Base-by-base conservation (phyloP, 768 basidiomycete genomes). In the Piloderma croceum region DNA sequence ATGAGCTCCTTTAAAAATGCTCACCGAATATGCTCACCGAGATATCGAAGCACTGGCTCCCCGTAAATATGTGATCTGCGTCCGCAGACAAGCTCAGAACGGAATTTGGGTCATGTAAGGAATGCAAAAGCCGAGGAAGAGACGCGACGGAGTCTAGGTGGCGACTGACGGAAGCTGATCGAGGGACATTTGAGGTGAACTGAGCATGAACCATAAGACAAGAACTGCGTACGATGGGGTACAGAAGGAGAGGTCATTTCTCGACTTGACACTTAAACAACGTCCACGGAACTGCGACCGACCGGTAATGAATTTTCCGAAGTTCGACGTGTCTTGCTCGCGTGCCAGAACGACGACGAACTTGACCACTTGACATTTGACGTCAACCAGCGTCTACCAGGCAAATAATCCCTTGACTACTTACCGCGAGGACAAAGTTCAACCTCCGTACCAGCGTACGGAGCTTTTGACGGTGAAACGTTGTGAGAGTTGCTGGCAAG, bases 11-110 rank as follows among this genome's bases (percentile, higher is more conserved):
- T 20, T 20, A 23, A 19, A 15, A 6, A 21, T 11, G 24, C 23
- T 5, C 13, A 15, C 3, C 47, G 25, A 39, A 39, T 21, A 9
- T 12, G 54, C 76, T 49, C 48, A 90, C 90, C 37, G 76, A 76
- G 41, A 93, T 90, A 52, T 85, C 78, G 42, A 77, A 66, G 35
- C 73, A 76, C 55, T 92, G 90, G 49, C 79, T 85, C 1, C 90
- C 90, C 41, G 81, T 83, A 56, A 86, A 94, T 33, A 94, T 86
- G 53, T 86, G 73, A 10, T 67, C 56, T 5, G 73, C 71, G 54
- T 83, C 82, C 2, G 88, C 81, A 20, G 82, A 84, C 11, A 90
- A 64, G 54, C 83, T 81, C 22, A 90, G 67, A 3, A 90, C 77
- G 5, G 87, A 89, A 56, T 72, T 79, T 36, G 72, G 68, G 31